Evolutionary conservation across 2,329 filamentous ascomycete genomes (phyloP), one percentile per base, ranked within the genome.

Genomic region (Alternaria atra): DNA sequence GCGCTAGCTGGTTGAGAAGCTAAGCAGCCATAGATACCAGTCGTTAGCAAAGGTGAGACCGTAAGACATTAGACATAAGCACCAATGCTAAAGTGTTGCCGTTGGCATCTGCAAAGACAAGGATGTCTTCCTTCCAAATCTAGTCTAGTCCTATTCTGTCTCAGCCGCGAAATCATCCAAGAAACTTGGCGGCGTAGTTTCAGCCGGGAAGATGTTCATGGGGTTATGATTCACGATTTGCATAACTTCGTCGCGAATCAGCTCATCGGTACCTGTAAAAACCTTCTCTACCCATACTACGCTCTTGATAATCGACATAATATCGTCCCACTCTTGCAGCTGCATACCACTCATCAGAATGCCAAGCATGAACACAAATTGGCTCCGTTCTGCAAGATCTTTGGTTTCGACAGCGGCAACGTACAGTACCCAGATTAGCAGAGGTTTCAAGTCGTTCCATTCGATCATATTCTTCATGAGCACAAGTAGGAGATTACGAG

Each of bases 221-320:
- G 55, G 40, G 34, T 52, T 52, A 15, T 65, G 64, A n/a, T 55
- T 50, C 5, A 69, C 47, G 44, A 72, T 69, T 5, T 67, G 48
- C 67, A 75, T 65, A 17, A 75, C 70, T 34, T 73, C 71, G 20
- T 72, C 65, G n/a, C 64, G 60, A 25, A 76, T 63, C 35, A 65
- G 42, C 5, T 69, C 63, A 13, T 75, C 71, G 20, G 62, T 72
- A 10, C 65, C 64, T 35, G 48, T 58, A 58, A 69, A 74, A 9
- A 75, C 58, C n/a, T 55, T 59, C 8, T 76, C 73, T 10, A 73
- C 68, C 73, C 74, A 77, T n/a, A 75, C 34, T 6, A 76, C 69
- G 17, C 58, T 52, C 42, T 74, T 73, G 6, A 76, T 63, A 20
- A 71, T 48, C 6, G 58, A n/a, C 61, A 76, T 64, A 12, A 75